Evolutionary conservation across 2,329 filamentous ascomycete species (phyloP).

Genomic region (Talaromyces sp.): DNA sequence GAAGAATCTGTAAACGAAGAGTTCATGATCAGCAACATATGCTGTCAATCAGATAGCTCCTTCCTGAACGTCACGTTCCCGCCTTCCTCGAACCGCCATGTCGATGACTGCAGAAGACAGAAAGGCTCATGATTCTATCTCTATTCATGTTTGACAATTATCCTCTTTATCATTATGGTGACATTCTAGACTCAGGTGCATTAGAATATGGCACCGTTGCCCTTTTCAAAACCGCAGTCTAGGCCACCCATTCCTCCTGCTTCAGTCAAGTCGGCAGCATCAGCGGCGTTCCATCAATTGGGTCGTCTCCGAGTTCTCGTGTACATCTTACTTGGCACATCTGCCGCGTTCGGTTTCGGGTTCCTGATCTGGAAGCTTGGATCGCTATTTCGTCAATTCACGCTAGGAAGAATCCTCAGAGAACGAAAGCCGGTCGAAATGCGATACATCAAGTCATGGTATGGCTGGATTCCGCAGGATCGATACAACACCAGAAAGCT

Average conservation of each 20-base stretch:
- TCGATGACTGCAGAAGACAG: not conserved
- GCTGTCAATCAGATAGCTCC: not conserved
- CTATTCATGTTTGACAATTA: not conserved
- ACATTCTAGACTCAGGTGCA: not conserved
- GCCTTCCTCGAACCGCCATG: not conserved
- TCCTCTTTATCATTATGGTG: constrained; percentile 17
- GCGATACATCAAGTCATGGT: constrained; percentile 42
- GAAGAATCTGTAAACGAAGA: not conserved
- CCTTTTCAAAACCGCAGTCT: not conserved
- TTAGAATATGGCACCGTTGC: constrained; percentile 15
- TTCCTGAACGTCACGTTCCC: not conserved
- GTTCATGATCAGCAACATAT: not conserved
- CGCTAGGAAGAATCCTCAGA: constrained; percentile 30
- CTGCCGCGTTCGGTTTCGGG: constrained; percentile 37
- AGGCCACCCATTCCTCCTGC: not conserved
- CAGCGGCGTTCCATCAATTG: constrained; percentile 15
- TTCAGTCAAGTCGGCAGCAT: constrained; percentile 17
- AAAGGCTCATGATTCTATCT: not conserved
- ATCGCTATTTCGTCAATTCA: constrained; percentile 36
- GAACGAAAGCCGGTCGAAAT: constrained; percentile 29
- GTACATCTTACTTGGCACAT: constrained; percentile 35
- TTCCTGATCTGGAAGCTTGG: constrained; percentile 41
- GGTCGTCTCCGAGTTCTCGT: constrained; percentile 32
- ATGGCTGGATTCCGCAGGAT: constrained; percentile 39
- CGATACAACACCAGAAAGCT: constrained; percentile 31